Base-by-base conservation (phyloP, 805 yeast genomes). In the Candida insectorum region DNA sequence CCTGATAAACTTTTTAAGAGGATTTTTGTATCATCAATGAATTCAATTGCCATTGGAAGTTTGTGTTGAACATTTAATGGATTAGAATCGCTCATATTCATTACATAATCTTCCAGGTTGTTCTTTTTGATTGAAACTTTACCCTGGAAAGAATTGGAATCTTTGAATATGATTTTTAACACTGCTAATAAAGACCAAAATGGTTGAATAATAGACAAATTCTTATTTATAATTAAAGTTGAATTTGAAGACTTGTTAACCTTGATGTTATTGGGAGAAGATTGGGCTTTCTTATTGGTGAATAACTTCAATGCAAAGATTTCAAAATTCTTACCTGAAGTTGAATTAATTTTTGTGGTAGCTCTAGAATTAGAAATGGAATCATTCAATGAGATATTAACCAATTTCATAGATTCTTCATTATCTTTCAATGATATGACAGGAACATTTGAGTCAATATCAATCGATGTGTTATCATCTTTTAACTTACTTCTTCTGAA, bases 171-270 rank as follows among this genome's bases (percentile, higher is more conserved):
- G 6, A 63, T 51, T 29, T 63, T 65, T 16, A 54, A 42, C 0
- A 67, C 70, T 2, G 73, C 71, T 12, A 66, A 39, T 37, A 65
- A 47, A 1, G 67, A 56, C 73, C 73, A 66, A 26, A 66, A 52
- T 8, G 72, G 71, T 42, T 66, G 72, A 3, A 40, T 17, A 10
- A 40, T 32, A n/a, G 44, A 37, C 10, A 35, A 17, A 18, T 33
- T 40, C 25, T 34, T 38, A 23, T 43, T 41, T 24, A 40, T 30
- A 6, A 43, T 40, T 9, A 39, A 26, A 2, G 43, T 40, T 1
- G 44, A 39, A 27, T 39, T 40, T 6, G 38, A 34, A 31, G 33
- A 36, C 22, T 37, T 39, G 18, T 34, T 39, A 11, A 39, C 17
- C 20, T 34, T 42, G 8, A 35, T 20, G 7, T 26, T 26, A 26